Evolutionary conservation across 2,329 filamentous ascomycete species (phyloP), one percentile per base, ranked within the genome.

Genomic region (Diplodia scrobiculata): DNA sequence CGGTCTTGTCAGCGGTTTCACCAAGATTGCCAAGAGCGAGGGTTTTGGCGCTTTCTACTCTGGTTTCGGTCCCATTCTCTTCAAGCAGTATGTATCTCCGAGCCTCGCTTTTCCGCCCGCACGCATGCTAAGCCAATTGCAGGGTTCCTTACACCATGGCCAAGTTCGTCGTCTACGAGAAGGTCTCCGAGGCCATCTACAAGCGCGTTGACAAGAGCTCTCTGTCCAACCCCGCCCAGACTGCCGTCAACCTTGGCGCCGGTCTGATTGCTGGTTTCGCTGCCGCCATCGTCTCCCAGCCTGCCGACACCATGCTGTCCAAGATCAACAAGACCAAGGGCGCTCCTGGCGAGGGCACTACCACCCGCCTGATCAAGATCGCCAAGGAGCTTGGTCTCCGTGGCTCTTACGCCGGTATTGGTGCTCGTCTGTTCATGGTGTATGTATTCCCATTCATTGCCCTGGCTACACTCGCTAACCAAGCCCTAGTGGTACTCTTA

Each of bases 251-350:
- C 87, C 84, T 96, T 74, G 87, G 90, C 48, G 93, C 91, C 71
- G 92, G 92, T 83, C 83, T 96, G 72, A 86, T 93, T 67, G 92
- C 92, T 65, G 86, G 92, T 85, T 92, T 96, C 83, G 91, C 91
- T 74, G 91, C 91, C 74, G 91, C 91, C 77, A 79, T 94, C 74
- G 86, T 96, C 78, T 96, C 91, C 70, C 91, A 96, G 84, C 91
- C 91, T 73, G 91, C 91, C 79, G 91, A 96, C 80, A 96, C 91
- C 77, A 96, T 96, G 91, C 88, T 96, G 71, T 90, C 87, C 83
- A 95, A 94, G 87, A 95, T 96, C 86, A 96, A 96, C 90, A 95
- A 95, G 90, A 91, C 90, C 82, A 88, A 91, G 84, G 91, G 91
- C 82, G 84, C 87, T 68, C 91, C 91, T 71, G 91, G 91, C 84